Evolutionary conservation across 164 flowering plant species (phyloP).

Genomic region (Echeveria elegans): DNA sequence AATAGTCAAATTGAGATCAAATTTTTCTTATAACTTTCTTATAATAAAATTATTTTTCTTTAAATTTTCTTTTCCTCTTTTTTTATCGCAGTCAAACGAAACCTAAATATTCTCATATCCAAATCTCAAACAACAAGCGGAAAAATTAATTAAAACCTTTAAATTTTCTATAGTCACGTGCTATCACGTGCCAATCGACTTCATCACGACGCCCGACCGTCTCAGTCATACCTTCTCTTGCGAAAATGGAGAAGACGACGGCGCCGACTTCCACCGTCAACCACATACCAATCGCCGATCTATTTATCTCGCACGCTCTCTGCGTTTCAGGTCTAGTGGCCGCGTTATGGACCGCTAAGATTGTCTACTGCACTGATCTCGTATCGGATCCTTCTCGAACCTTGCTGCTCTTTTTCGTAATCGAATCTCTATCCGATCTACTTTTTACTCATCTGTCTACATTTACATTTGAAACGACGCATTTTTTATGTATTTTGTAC

Average conservation of each 20-base stretch:
- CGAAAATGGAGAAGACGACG: not conserved
- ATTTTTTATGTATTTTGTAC: not conserved
- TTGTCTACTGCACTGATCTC: constrained; percentile 34
- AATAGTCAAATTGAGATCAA: no score
- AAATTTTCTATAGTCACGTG: no score
- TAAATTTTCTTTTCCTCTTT: no score
- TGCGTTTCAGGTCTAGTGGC: constrained; percentile 32
- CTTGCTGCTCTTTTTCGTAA: constrained; percentile 51
- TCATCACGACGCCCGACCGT: no score
- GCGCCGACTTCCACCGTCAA: not conserved
- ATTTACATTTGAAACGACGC: not conserved
- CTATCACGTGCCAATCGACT: no score
- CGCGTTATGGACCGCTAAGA: constrained; percentile 33
- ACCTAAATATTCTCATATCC: no score
- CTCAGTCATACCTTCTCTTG: not conserved
- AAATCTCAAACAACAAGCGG: no score
- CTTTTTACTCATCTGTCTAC: not conserved
- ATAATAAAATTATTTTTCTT: no score
- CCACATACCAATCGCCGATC: constrained; percentile 10
- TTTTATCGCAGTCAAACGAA: no score
- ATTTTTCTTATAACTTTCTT: no score
- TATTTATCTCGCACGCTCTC: constrained; percentile 22
- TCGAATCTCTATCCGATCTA: not conserved
- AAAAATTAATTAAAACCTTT: no score
- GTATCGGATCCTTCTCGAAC: constrained; percentile 42